These are phyloP conservation scores for Cinchona pubescens DNA, from an alignment of 257 asterid species.

Conservation along the genomic window DNA sequence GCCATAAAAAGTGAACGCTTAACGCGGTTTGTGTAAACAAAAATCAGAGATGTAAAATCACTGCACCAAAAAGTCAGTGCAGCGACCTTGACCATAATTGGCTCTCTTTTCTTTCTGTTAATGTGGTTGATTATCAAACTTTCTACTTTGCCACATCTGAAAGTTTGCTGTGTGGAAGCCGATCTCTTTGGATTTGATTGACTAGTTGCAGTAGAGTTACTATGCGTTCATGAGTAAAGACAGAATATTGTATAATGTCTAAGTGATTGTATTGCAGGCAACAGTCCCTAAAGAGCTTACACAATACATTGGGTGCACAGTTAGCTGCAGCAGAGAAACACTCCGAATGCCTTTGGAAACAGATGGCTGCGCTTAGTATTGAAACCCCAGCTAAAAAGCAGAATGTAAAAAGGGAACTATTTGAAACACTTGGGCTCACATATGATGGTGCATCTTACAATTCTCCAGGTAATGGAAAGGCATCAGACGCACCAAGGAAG, in stretches of 20 bases:
- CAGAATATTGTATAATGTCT: not conserved
- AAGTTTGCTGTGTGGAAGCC: not conserved
- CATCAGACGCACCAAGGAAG: slow-evolving; percentile 42
- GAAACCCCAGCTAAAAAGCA: slow-evolving; percentile 49
- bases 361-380: slow-evolving; percentile 72
- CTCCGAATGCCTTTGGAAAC: slow-evolving; percentile 72
- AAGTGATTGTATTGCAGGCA: slow-evolving; percentile 51
- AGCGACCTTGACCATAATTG: no score
- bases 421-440: slow-evolving; percentile 84
- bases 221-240: not conserved
- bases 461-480: slow-evolving; percentile 48
- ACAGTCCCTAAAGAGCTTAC: slow-evolving; percentile 67
- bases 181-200: not conserved
- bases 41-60: no score
- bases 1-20: no score
- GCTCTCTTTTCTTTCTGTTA: not conserved
- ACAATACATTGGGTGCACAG: slow-evolving; percentile 66
- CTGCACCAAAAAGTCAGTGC: no score
- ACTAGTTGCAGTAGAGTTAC: not conserved
- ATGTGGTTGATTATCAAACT: not conserved
- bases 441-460: slow-evolving; percentile 39
- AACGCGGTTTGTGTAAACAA: no score
- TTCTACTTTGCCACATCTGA: not conserved
- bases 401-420: slow-evolving; percentile 64
- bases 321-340: slow-evolving; percentile 84